phyloP scores from a whole-genome alignment of 495 filamentous ascomycete species.

The Xylaria cubensis region DNA sequence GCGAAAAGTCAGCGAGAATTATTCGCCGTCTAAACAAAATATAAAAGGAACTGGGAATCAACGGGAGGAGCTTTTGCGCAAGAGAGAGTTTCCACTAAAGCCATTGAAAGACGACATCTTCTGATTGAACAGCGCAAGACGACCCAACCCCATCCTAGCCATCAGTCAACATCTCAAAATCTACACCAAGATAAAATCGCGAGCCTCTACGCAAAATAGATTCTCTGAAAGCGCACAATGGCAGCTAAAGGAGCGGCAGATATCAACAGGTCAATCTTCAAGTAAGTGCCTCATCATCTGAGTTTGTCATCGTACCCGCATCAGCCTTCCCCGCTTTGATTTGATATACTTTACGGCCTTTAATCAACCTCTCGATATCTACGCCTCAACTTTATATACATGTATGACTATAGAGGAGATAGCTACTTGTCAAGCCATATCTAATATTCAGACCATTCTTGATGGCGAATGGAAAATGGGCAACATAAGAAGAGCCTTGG shows the following conservation, averaged over 20 bases:
- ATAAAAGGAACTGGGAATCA: neutral
- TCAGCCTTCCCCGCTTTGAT: constrained; percentile 24
- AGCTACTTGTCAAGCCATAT: neutral
- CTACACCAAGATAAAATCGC: neutral
- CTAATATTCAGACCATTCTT: neutral
- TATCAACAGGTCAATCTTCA: constrained; percentile 53
- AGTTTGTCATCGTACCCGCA: neutral
- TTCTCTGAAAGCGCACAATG: neutral
- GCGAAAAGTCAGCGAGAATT: constrained; percentile 33
- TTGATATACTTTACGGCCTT: neutral
- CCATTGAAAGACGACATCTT: neutral
- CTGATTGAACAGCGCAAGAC: neutral
- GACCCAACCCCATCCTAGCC: neutral
- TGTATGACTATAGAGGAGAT: neutral
- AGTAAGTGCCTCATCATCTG: constrained; percentile 41
- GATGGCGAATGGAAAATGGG: neutral
- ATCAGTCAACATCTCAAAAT: neutral
- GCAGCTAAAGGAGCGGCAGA: constrained; percentile 32
- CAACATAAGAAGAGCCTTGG: neutral
- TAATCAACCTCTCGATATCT: neutral
- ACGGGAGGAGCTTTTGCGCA: neutral
- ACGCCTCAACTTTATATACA: neutral
- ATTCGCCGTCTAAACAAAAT: neutral
- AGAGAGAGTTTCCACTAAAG: neutral
- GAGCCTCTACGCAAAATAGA: neutral